phyloP scores from a whole-genome alignment of 1,139 yeast species.

The Magnusiomyces tetraspermus region DNA sequence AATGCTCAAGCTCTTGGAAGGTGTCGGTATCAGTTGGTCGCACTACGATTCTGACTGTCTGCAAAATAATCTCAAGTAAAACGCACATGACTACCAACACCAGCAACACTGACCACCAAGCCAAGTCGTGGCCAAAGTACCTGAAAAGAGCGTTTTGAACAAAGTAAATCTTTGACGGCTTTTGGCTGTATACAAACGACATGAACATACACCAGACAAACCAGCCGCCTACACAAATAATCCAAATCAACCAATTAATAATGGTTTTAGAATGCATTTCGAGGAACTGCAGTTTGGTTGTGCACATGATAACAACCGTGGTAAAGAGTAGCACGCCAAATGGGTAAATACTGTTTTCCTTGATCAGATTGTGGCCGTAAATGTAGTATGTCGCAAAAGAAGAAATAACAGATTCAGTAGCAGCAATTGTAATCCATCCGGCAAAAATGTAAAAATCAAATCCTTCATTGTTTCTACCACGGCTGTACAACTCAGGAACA shows the following conservation, averaged over 20 bases:
- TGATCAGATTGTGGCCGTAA: conserved; percentile 56
- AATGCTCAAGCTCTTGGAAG: conserved; percentile 69
- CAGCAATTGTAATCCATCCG: conserved; percentile 72
- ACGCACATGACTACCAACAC: conserved; percentile 40
- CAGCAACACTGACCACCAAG: conserved; percentile 79
- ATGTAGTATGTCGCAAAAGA: conserved; percentile 57
- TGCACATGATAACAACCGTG: conserved; percentile 60
- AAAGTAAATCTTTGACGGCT: conserved; percentile 55
- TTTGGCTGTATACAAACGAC: conserved; percentile 54
- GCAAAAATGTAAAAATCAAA: conserved; percentile 64
- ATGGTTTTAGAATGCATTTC: conserved; percentile 79
- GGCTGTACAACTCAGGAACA: conserved; percentile 78
- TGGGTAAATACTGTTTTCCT: conserved; percentile 73
- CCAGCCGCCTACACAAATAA: conserved; percentile 82
- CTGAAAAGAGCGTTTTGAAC: conserved; percentile 59
- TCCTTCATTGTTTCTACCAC: conserved; percentile 66
- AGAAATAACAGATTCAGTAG: conserved; percentile 61
- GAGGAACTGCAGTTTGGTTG: conserved; percentile 65
- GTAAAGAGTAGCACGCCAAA: conserved; percentile 69
- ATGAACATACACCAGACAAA: conserved; percentile 74
- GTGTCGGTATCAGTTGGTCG: conserved; percentile 68
- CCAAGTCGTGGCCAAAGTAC: conserved; percentile 65
- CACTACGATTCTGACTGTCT: conserved; percentile 47
- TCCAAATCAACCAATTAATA: conserved; percentile 57
- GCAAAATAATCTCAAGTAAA: conserved; percentile 54